phyloP scores from a whole-genome alignment of 257 asterid genomes.

The Rauvolfia tetraphylla region DNA sequence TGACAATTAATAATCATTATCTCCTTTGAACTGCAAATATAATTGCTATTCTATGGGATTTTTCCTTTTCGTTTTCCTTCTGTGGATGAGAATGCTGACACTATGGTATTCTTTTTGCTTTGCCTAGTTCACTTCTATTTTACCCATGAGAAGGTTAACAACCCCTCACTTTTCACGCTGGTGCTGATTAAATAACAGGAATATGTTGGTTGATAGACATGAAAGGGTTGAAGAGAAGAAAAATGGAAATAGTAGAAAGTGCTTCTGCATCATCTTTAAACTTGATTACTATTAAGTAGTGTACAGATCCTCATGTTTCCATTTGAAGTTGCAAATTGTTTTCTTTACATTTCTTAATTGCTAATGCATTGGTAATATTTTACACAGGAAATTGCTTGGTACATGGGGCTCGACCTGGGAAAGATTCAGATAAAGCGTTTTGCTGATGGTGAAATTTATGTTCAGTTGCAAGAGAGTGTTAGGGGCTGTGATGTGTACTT shows the following conservation, averaged over 20 bases:
- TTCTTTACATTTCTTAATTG: background rate
- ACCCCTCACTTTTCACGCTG: background rate
- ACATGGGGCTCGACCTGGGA: conserved; percentile 85
- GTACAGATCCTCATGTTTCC: background rate
- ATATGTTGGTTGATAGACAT: background rate
- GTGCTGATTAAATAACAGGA: background rate
- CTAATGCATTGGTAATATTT: conserved; percentile 15
- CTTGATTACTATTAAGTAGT: background rate
- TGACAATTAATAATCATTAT: background rate
- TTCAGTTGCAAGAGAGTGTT: conserved; percentile 93
- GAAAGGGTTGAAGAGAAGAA: background rate
- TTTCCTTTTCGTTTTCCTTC: background rate
- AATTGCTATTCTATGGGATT: background rate
- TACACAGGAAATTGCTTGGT: conserved; percentile 82
- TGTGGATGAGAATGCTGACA: background rate
- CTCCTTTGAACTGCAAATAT: background rate
- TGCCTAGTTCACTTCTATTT: background rate
- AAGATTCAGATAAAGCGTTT: conserved; percentile 60
- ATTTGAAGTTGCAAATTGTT: background rate
- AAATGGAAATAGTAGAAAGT: background rate
- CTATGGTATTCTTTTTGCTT: background rate
- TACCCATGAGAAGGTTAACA: background rate
- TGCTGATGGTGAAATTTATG: conserved; percentile 94
- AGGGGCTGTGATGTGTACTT: conserved; percentile 86
- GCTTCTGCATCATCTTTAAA: background rate